Base-by-base conservation (phyloP, 129 eudicot species). In the Glebionis coronaria region DNA sequence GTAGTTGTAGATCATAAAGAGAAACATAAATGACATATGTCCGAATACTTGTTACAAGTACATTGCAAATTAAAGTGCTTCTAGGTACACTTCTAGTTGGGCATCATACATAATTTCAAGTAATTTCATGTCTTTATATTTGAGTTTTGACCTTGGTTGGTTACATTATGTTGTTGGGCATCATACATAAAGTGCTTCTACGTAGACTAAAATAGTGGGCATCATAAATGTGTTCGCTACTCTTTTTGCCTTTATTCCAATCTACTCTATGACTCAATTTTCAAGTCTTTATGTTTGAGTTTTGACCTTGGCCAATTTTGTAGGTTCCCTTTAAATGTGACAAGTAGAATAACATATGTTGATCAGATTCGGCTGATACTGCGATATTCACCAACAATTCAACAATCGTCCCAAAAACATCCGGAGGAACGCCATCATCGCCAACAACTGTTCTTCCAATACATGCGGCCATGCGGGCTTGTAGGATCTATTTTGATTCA, bases 361-460 rank as follows among this genome's bases (percentile, higher is more conserved):
- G n/a, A 10, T 2, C 77, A 27, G 21, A 57, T 44, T 77, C 82
- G 12, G 69, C 82, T 2, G 82, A 77, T 57, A 73, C 77, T 9
- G 73, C 69, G 1, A 71, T 77, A 18, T 77, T 77, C 63, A 57
- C 44, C 5, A 58, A 31, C 50, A 77, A 71, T 49, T 50, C 69
- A 4, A 57, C 69, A 4, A 49, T 57, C 21, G 18, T 56, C 23
- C 25, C 76, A 55, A 66, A 71, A 11, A 21, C 72, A 5, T 13
- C 67, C 1, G 69, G 77, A 31, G 55, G 62, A 15, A 12, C 9
- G 46, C 61, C 73, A 12, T 45, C 82, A 38, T 56, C n/a, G n/a
- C 1, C 76, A 9, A 38, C 65, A 0, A 28, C 42, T 7, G 4
- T 64, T 40, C 15, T 62, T 0, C 11, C 27, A 15, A 67, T 15